phyloP scores from a whole-genome alignment of 2,329 filamentous ascomycete genomes.

The Phyllosticta citrichinensis region DNA sequence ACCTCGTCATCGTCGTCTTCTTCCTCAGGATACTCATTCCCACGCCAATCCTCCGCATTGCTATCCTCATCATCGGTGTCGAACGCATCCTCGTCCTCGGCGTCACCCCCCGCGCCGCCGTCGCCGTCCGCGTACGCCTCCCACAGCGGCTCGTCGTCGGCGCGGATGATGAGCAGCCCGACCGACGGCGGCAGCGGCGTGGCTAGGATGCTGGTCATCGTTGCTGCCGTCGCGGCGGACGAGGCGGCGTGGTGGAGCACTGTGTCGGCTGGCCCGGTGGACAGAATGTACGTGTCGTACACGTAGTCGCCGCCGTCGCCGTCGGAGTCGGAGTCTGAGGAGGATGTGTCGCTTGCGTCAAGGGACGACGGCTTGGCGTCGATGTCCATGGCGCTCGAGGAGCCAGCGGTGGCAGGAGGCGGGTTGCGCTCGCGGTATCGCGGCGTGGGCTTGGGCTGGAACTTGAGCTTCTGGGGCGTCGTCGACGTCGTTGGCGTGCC shows the following conservation, averaged over 20 bases:
- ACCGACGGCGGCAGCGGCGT: constrained; percentile 18
- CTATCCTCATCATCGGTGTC: constrained; percentile 54
- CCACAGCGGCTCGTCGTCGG: constrained; percentile 45
- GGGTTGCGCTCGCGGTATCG: constrained; percentile 27
- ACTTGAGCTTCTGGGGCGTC: constrained; percentile 19
- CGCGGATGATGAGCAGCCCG: constrained; percentile 40
- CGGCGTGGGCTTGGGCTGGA: constrained; percentile 25
- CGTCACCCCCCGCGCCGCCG: constrained; percentile 39
- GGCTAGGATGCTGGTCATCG: constrained; percentile 23
- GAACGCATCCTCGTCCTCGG: constrained; percentile 28
- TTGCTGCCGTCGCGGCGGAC: constrained; percentile 16
- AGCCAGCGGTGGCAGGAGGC: background rate
- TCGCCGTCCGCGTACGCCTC: constrained; percentile 45
- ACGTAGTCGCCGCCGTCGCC: constrained; percentile 51
- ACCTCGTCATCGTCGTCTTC: constrained; percentile 65
- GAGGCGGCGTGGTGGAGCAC: background rate
- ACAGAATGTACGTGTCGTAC: constrained; percentile 52
- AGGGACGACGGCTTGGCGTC: constrained; percentile 16
- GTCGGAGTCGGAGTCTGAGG: constrained; percentile 33
- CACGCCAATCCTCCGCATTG: constrained; percentile 67
- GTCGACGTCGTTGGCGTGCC: background rate
- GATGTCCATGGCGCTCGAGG: constrained; percentile 19
- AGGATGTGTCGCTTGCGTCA: background rate
- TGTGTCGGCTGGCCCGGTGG: constrained; percentile 21
- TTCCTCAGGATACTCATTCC: constrained; percentile 71